Evolutionary conservation across 306 rosid genomes (phyloP), one percentile per base, ranked within the genome.

Genomic region (Sesbania bispinosa): DNA sequence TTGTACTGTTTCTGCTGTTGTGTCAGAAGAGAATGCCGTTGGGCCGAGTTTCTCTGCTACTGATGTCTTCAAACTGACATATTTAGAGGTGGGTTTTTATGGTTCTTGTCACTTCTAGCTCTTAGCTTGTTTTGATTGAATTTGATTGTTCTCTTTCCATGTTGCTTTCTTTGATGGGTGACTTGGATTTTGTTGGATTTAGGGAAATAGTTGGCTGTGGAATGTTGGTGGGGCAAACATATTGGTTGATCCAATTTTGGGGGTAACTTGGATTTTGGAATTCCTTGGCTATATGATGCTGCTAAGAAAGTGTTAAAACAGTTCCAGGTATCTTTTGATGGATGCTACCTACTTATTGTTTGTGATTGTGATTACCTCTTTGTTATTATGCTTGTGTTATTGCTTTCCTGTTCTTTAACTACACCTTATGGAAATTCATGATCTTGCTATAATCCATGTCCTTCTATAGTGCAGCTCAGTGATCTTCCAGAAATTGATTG

Each of bases 181-280:
- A 75, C 67, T 21, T 58, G 30, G 50, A 51, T 48, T 59, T 4
- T 27, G 65, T 52, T 69, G 65, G 10, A 10, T 47, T 36, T 72
- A 93, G 98, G 98, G 96, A 30, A 90, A 93, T 83, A 82, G 92
- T 81, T 90, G 98, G 97, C 39, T 90, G 74, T 90, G 98, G 97
- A 85, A 84, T 47, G 92, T 88, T 41, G 79, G 82, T 58, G 92
- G 90, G 18, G 74, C 65, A 23, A 85, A 79, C 65, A 79, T 90
- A 26, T 79, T 89, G 90, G 98, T 94, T 69, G 98, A 93, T 83
- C 95, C 98, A 58, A 74, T 94, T 75, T 85, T 94, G 85, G 92
- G 73, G 98, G 98, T 62, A 94, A 77, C 84, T 87, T 94, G 84
- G 97, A 94, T 83, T 94, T 94, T 87, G 98, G 98, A 75, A 87